Base-by-base conservation (phyloP, 345 rosid species). In the Fremontodendron californicum region DNA sequence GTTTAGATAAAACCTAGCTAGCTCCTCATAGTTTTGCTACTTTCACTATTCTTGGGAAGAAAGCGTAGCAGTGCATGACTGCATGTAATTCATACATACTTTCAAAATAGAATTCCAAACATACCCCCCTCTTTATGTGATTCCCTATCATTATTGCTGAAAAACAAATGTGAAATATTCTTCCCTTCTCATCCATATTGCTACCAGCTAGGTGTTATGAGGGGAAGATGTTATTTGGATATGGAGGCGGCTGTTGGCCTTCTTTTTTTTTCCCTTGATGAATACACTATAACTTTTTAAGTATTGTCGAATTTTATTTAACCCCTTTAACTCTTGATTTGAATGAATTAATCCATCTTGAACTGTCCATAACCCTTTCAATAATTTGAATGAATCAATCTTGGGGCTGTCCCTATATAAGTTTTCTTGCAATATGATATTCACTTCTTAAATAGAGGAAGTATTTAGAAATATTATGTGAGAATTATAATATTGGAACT, bases 81-180 rank as follows among this genome's bases (percentile, higher is more conserved):
- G 62, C 62, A 25, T 57, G 35, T 25, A 54, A 78, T 78, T 52
- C 82, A 46, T 49, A 54, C 67, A 82, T 79, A 16, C 55, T 63
- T 54, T 78, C 52, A 39, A 18, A 48, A n/a, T 57, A 61, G 52
- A 82, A 81, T 78, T 78, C 74, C 81, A 74, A 54, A 46, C 29
- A 27, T 75, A 35, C 77, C 80, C 77, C 85, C 55, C n/a, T 68
- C 82, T 82, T 79, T 79, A 76, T 75, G 80, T 82, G 83, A 87
- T 90, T 87, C 87, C 81, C 70, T 71, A 51, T 75, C 87, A 84
- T 88, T 88, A 89, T 81, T 85, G 85, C 76, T 85, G 79, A 80
- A 80, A 80, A 83, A 81, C 77, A 71, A 71, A 76, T 67, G 79
- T 73, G 78, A 81, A 76, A 79, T 76, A 81, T 78, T 84, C 81